Conservation (phyloP, 2,329 filamentous ascomycete genomes). For the Ceratocystiopsis brevicomis region DNA sequence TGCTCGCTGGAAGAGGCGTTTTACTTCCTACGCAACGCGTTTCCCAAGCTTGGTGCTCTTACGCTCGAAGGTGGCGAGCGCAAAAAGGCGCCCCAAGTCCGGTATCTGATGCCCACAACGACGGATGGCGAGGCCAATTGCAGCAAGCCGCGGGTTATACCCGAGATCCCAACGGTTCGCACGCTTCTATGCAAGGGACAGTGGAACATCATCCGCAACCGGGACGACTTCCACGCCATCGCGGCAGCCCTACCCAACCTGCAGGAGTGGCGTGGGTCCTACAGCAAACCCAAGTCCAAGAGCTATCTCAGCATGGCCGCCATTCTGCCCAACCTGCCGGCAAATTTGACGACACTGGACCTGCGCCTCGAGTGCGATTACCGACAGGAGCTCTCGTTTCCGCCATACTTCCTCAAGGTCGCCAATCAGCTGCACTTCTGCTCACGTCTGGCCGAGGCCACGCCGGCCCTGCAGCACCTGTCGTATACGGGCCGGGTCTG, state of each 20-base stretch:
- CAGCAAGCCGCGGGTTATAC: slow-evolving; percentile 9
- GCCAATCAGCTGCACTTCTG: slow-evolving; percentile 45
- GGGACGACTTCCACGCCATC: slow-evolving; percentile 43
- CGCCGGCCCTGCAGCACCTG: slow-evolving; percentile 45
- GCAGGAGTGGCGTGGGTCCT: slow-evolving; percentile 41
- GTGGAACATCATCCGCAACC: slow-evolving; percentile 54
- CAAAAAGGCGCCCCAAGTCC: slow-evolving; percentile 53
- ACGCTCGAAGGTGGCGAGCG: slow-evolving; percentile 62
- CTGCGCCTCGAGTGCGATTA: slow-evolving; percentile 57
- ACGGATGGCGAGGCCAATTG: background rate
- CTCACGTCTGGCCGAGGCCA: slow-evolving; percentile 37
- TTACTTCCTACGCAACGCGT: slow-evolving; percentile 36
- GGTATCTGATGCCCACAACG: slow-evolving; percentile 25
- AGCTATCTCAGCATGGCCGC: slow-evolving; percentile 51
- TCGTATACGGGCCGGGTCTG: slow-evolving; percentile 57
- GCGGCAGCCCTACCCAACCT: slow-evolving; percentile 45
- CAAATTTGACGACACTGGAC: slow-evolving; percentile 41
- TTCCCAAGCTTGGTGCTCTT: slow-evolving; percentile 43
- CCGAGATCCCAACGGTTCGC: slow-evolving; percentile 32
- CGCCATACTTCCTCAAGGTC: slow-evolving; percentile 42
- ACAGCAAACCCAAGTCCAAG: slow-evolving; percentile 56
- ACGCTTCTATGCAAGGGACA: slow-evolving; percentile 57
- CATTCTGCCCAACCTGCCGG: slow-evolving; percentile 38
- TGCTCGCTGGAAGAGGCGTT: slow-evolving; percentile 54
- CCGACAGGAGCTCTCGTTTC: slow-evolving; percentile 41